phyloP scores from a whole-genome alignment of 2,329 filamentous ascomycete genomes.

The Ophiosphaerella korrae region DNA sequence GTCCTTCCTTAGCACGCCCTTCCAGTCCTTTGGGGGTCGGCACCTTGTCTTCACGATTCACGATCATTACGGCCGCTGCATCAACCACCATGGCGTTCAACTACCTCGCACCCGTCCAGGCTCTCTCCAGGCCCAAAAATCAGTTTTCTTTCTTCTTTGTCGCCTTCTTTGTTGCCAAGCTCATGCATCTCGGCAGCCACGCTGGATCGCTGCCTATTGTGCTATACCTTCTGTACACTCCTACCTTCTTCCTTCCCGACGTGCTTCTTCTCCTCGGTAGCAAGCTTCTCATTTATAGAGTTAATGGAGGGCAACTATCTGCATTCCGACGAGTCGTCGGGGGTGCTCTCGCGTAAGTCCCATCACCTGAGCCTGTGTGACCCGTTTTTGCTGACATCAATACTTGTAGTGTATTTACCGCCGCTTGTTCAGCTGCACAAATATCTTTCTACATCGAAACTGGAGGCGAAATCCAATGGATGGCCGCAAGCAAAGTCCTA shows the following conservation, averaged over 20 bases:
- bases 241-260: slow-evolving; percentile 20
- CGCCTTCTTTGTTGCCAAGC: slow-evolving; percentile 19
- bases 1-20: neutral
- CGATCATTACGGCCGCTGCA: slow-evolving; percentile 5
- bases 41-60: slow-evolving; percentile 7
- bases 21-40: neutral
- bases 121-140: slow-evolving; percentile 14
- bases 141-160: slow-evolving; percentile 22
- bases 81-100: slow-evolving; percentile 20
- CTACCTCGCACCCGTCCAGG: slow-evolving; percentile 19
- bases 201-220: slow-evolving; percentile 18
- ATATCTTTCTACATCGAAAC: slow-evolving; percentile 22
- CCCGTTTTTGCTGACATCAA: slow-evolving; percentile 1
- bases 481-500: slow-evolving; percentile 20
- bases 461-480: slow-evolving; percentile 24
- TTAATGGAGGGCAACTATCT: slow-evolving; percentile 15
- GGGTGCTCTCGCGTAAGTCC: slow-evolving; percentile 14
- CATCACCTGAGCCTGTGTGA: too few species aligned
- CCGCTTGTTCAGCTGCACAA: slow-evolving; percentile 18
- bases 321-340: slow-evolving; percentile 7
- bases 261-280: slow-evolving; percentile 18
- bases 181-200: slow-evolving; percentile 23
- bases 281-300: slow-evolving; percentile 18
- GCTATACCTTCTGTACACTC: slow-evolving; percentile 21
- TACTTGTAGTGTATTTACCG: slow-evolving; percentile 11